Percentiles rank a stretch among this genome's conserved stretches.
phyloP scores from a whole-genome alignment of 495 filamentous ascomycete genomes.

The Endocarpon pusillum region DNA sequence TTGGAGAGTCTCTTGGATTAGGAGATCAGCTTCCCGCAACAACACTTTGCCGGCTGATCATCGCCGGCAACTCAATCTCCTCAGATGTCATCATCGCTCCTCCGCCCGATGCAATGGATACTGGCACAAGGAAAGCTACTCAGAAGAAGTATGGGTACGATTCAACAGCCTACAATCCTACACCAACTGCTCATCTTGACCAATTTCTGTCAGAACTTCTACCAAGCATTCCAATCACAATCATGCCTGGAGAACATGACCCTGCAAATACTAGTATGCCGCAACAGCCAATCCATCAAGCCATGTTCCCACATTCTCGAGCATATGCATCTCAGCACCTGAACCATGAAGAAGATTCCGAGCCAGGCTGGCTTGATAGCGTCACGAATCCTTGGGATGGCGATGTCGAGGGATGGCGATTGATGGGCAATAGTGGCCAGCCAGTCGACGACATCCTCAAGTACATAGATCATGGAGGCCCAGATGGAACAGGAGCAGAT shows the following conservation, averaged over 20 bases:
- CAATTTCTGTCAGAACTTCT: constrained; percentile 63
- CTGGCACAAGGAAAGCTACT: constrained; percentile 24
- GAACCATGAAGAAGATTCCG: constrained; percentile 21
- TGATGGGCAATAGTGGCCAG: constrained; percentile 77
- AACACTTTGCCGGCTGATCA: constrained; percentile 67
- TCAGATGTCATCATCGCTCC: constrained; percentile 10
- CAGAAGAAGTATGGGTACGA: constrained; percentile 92
- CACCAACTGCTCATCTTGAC: constrained; percentile 70
- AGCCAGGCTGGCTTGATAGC: constrained; percentile 65
- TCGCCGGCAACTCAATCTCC: constrained; percentile 68
- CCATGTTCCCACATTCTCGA: constrained; percentile 62
- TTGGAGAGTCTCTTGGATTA: constrained; percentile 55
- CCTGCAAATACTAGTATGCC: constrained; percentile 67
- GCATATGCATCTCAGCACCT: constrained; percentile 38
- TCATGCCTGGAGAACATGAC: constrained; percentile 59
- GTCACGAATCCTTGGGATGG: constrained; percentile 91
- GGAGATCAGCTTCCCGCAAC: constrained; percentile 34
- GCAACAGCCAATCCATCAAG: constrained; percentile 68
- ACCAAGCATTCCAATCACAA: constrained; percentile 62
- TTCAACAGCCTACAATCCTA: constrained; percentile 64
- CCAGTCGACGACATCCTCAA: constrained; percentile 87
- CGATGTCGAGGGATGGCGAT: constrained; percentile 69
- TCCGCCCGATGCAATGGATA: constrained; percentile 17
- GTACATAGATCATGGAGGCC: constrained; percentile 42
- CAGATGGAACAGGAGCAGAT: constrained; percentile 25